Conservation (phyloP, 768 basidiomycete genomes). For the Austroboletus festivus region DNA sequence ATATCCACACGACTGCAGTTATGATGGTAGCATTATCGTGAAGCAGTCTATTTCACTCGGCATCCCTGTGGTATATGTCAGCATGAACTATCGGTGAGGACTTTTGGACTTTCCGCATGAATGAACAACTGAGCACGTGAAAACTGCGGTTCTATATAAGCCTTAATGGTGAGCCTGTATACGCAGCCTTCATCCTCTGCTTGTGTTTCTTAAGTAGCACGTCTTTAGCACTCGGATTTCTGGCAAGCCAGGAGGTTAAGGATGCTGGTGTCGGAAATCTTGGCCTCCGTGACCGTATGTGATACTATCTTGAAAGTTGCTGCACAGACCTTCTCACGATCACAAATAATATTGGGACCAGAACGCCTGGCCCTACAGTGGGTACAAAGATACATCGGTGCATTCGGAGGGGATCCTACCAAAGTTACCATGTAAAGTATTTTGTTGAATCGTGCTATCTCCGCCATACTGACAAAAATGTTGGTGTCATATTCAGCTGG, state of each 20-base stretch:
- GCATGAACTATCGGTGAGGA: constrained; percentile 40
- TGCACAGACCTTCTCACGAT: background rate
- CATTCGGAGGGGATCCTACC: constrained; percentile 58
- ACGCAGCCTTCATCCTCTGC: background rate
- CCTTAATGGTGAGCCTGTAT: constrained; percentile 4
- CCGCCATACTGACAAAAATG: background rate
- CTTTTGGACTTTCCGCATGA: no score
- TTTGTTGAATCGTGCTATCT: background rate
- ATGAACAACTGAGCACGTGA: background rate
- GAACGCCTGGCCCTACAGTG: constrained; percentile 42
- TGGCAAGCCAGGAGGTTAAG: constrained; percentile 39
- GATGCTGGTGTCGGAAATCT: constrained; percentile 43
- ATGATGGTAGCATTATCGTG: constrained; percentile 26
- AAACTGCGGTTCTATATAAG: background rate
- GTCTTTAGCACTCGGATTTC: constrained; percentile 35
- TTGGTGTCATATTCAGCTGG: constrained; percentile 10
- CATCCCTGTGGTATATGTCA: constrained; percentile 38
- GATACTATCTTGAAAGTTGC: background rate
- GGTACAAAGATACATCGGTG: constrained; percentile 58
- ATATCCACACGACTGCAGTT: background rate
- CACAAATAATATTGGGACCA: constrained; percentile 5
- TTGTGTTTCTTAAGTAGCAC: background rate
- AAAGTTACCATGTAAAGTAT: constrained; percentile 35
- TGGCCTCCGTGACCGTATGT: constrained; percentile 46
- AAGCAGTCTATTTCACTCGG: constrained; percentile 28